Percentiles rank a stretch among this genome's conserved stretches.
Conservation (phyloP, 1,284 basidiomycete species). For the Cutaneotrichosporon dermatis region DNA sequence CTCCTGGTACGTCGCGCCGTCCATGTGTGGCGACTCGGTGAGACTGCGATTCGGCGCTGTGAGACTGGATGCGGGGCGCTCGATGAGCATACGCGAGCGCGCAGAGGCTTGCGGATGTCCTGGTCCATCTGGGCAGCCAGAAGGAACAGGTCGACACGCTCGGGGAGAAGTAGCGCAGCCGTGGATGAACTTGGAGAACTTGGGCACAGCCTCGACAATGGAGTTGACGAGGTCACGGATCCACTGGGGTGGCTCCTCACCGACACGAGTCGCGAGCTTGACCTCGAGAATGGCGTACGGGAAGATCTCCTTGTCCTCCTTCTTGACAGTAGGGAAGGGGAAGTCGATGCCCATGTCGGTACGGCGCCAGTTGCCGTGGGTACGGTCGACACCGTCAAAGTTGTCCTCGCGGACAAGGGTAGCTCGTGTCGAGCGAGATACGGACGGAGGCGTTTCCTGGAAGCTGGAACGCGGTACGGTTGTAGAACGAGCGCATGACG, state of each 20-base stretch:
- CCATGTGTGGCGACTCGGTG: constrained; percentile 15
- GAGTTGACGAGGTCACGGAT: constrained; percentile 90
- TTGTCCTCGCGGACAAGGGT: constrained; percentile 93
- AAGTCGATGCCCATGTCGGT: constrained; percentile 89
- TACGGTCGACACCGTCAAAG: constrained; percentile 78
- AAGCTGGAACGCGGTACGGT: constrained; percentile 96
- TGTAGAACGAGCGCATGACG: constrained; percentile 99
- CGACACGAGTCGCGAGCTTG: constrained; percentile 93
- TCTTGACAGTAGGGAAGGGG: constrained; percentile 74
- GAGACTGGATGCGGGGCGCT: constrained; percentile 58
- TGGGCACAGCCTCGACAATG: constrained; percentile 86
- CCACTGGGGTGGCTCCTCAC: constrained; percentile 95
- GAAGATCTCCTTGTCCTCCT: constrained; percentile 87
- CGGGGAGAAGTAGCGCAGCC: constrained; percentile 88
- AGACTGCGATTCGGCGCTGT: constrained; percentile 36
- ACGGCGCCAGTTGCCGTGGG: constrained; percentile 87
- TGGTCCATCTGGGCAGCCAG: constrained; percentile 88
- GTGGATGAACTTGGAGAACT: constrained; percentile 86
- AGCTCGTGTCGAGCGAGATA: constrained; percentile 95
- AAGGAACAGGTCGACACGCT: constrained; percentile 94
- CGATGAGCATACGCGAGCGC: constrained; percentile 61
- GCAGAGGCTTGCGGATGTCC: constrained; percentile 82
- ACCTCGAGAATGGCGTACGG: constrained; percentile 92
- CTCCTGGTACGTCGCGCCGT: constrained; percentile 61
- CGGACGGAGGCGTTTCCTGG: constrained; percentile 96